Evolutionary conservation across 768 basidiomycete species (phyloP).

Genomic region (Lanmaoa rubissima): DNA sequence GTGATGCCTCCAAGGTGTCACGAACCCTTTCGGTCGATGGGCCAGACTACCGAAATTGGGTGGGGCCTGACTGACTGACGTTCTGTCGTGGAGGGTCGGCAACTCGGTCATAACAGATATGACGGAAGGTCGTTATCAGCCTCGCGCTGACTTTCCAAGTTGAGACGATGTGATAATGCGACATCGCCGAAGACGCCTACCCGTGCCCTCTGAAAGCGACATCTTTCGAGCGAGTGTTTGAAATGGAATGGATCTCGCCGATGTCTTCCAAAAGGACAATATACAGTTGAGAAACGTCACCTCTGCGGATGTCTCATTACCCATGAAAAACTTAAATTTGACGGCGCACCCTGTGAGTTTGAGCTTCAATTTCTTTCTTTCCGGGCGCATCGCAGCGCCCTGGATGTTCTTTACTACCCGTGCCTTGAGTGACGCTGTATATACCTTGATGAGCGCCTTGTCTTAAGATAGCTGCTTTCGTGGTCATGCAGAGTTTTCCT

Average conservation of each 20-base stretch:
- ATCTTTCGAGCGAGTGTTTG: neutral
- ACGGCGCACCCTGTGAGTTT: neutral
- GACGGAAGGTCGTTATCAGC: neutral
- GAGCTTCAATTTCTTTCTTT: neutral
- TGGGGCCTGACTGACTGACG: neutral
- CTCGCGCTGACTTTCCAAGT: neutral
- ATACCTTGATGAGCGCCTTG: neutral
- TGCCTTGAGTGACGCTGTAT: neutral
- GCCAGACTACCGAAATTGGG: slow-evolving; percentile 2
- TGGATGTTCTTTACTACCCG: neutral
- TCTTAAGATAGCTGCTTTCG: neutral
- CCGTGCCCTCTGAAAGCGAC: too few relatives aligned
- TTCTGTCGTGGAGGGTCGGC: neutral
- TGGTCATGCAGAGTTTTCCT: neutral
- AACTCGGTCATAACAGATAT: neutral
- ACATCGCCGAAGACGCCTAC: neutral
- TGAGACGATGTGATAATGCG: neutral
- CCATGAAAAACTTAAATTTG: neutral
- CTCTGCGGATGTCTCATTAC: neutral
- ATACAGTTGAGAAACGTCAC: neutral
- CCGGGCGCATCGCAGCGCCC: neutral
- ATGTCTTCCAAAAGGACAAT: neutral
- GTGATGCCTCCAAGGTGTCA: slow-evolving; percentile 8
- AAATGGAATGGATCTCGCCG: neutral
- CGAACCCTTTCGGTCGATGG: neutral